Percentiles rank a stretch among this genome's conserved stretches.
Evolutionary conservation across 1,284 basidiomycete species (phyloP).

Genomic region (Athelia psychrophila): DNA sequence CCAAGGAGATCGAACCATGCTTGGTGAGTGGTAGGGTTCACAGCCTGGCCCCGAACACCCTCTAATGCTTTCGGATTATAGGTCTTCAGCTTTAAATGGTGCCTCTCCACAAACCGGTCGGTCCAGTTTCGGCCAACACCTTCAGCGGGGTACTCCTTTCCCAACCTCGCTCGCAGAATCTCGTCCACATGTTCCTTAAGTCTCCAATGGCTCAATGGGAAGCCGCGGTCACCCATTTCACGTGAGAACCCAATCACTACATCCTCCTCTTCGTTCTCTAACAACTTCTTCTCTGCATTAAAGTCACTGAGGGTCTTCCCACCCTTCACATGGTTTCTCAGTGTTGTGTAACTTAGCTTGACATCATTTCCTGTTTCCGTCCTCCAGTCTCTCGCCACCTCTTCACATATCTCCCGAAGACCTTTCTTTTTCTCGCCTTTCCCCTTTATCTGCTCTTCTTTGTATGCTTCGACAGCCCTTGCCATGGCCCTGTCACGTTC

Average conservation of each 20-base stretch:
- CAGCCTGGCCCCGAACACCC: conserved; percentile 20
- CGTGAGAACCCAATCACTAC: conserved; percentile 25
- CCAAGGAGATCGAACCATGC: conserved; percentile 25
- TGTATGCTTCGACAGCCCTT: conserved; percentile 9
- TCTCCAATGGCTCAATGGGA: conserved; percentile 28
- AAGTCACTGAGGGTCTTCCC: conserved; percentile 10
- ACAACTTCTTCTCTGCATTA: conserved; percentile 22
- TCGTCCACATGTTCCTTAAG: conserved; percentile 28
- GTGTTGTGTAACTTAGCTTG: conserved; percentile 14
- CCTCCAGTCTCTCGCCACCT: conserved; percentile 11
- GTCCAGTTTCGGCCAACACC: conserved; percentile 38
- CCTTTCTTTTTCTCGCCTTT: conserved; percentile 2
- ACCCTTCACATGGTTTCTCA: conserved; percentile 10
- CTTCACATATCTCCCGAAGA: conserved; percentile 11
- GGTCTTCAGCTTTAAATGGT: conserved; percentile 22
- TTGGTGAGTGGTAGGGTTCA: conserved; percentile 28
- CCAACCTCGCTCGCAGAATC: conserved; percentile 19
- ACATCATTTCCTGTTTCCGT: conserved; percentile 12
- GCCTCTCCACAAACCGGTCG: conserved; percentile 27
- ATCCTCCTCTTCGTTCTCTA: conserved; percentile 20
- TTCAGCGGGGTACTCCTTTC: conserved; percentile 20
- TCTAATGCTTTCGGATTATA: conserved; percentile 29
- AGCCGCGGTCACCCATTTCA: conserved; percentile 24
- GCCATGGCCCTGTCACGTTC: conserved; percentile 8
- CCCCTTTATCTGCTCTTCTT: conserved; percentile 8